A percentile compares a stretch with the other conserved stretches of the same genome.
Conservation (phyloP, 208 protist species). For the Trypanosoma rangeli region DNA sequence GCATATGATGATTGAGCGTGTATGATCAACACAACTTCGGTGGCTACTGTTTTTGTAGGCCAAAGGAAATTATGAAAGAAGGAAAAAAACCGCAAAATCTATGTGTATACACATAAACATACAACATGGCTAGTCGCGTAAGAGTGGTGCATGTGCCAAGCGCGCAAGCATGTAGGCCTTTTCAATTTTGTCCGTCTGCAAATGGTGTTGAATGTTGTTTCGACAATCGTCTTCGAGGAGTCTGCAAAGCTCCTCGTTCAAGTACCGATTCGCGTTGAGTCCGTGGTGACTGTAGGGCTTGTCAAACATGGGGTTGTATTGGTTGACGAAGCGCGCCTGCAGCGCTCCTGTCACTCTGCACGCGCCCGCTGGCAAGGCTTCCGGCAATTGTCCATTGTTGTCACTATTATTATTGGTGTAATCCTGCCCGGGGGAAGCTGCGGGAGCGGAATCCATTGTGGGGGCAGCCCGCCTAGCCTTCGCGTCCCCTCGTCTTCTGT, state of each 20-base stretch:
- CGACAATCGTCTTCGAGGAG: constrained; percentile 65
- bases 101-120: constrained; percentile 3
- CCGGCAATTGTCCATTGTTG: not conserved
- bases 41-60: too few relatives aligned
- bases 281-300: constrained; percentile 28
- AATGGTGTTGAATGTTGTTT: constrained; percentile 37
- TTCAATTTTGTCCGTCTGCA: constrained; percentile 27
- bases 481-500: not conserved
- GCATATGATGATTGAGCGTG: too few relatives aligned
- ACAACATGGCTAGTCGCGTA: constrained; percentile 10
- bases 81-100: too few relatives aligned
- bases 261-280: constrained; percentile 40
- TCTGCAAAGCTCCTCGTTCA: constrained; percentile 46
- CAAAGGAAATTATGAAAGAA: too few relatives aligned
- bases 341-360: constrained; percentile 30
- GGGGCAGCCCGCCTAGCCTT: not conserved
- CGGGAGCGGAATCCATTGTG: not conserved
- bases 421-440: not conserved
- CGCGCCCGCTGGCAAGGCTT: not conserved
- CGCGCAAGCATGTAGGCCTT: constrained; percentile 23
- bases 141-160: constrained; percentile 8
- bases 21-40: too few relatives aligned
- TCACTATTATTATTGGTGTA: not conserved
- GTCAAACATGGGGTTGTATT: constrained; percentile 56
- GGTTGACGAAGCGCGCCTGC: constrained; percentile 50